These are phyloP conservation scores for Dothidotthia symphoricarpi DNA, from an alignment of 2,329 filamentous ascomycete species.

Conservation along the genomic window DNA sequence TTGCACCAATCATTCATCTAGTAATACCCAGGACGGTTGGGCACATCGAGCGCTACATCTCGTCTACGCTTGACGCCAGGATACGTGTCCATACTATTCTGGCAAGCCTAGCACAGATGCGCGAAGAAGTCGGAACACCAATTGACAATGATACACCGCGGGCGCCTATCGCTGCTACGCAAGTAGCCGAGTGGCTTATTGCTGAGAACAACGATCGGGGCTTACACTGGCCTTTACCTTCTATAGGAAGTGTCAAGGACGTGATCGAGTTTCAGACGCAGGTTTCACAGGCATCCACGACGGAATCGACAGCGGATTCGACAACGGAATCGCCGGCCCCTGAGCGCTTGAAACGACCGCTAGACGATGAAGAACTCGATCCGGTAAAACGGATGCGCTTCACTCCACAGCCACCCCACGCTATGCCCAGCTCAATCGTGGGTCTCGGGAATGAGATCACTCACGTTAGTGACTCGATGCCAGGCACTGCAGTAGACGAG, in stretches of 20 bases:
- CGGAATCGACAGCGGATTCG: conserved; percentile 17
- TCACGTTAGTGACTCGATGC: conserved; percentile 46
- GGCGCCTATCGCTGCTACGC: conserved; percentile 24
- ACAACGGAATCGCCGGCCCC: conserved; percentile 15
- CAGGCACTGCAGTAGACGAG: conserved; percentile 21
- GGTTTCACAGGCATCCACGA: conserved; percentile 16
- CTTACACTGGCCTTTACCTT: conserved; percentile 30
- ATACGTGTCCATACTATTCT: conserved; percentile 39
- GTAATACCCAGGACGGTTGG: conserved; percentile 45
- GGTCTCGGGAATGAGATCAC: conserved; percentile 33
- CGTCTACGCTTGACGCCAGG: conserved; percentile 11
- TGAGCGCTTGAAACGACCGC: conserved; percentile 28
- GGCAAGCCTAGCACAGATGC: conserved; percentile 37
- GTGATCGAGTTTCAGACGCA: conserved; percentile 32
- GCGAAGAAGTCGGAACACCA: conserved; percentile 32
- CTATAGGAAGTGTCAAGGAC: conserved; percentile 34
- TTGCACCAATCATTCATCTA: conserved; percentile 39
- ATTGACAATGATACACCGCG: conserved; percentile 28
- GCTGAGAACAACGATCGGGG: conserved; percentile 5
- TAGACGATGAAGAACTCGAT: conserved; percentile 27
- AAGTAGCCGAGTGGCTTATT: conserved; percentile 27
- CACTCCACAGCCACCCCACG: conserved; percentile 30
- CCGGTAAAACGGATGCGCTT: conserved; percentile 37
- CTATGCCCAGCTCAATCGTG: conserved; percentile 1
- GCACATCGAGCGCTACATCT: conserved; percentile 46